These are phyloP conservation scores for Cunninghamia lanceolata DNA, from an alignment of 75 land plant species.

Conservation along the genomic window DNA sequence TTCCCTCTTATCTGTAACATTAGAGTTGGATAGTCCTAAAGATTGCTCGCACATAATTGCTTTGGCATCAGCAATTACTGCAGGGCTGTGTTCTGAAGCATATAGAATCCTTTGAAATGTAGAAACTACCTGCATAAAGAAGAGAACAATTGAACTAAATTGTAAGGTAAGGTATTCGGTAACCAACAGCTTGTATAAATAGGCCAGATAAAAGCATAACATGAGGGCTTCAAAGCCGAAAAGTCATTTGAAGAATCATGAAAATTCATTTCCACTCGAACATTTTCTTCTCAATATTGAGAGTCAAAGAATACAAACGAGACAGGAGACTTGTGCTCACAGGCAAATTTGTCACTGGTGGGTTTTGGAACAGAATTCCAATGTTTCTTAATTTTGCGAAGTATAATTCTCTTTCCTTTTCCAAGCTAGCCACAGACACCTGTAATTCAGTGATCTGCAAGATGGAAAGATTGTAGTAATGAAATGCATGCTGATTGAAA, in stretches of 20 bases:
- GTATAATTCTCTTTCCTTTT: slow-evolving; percentile 96
- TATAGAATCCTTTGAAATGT: slow-evolving; percentile 78
- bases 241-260: too few relatives aligned
- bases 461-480: background rate
- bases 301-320: too few relatives aligned
- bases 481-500: background rate
- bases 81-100: slow-evolving; percentile 60
- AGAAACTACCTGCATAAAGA: slow-evolving; percentile 67
- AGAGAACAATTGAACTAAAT: too few relatives aligned
- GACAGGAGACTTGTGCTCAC: too few relatives aligned
- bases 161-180: too few relatives aligned
- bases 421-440: slow-evolving; percentile 79
- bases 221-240: background rate
- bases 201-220: background rate
- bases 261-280: too few relatives aligned
- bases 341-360: too few relatives aligned
- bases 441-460: slow-evolving; percentile 77
- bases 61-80: slow-evolving; percentile 67
- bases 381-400: too few relatives aligned
- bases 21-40: slow-evolving; percentile 3
- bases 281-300: too few relatives aligned
- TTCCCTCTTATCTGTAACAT: slow-evolving; percentile 23
- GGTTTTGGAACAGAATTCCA: too few relatives aligned
- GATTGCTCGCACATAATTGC: slow-evolving; percentile 24
- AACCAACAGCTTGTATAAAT: background rate